These are phyloP conservation scores for Aspergillus pseudoviridinutans DNA, from an alignment of 2,329 filamentous ascomycete genomes.

Conservation along the genomic window DNA sequence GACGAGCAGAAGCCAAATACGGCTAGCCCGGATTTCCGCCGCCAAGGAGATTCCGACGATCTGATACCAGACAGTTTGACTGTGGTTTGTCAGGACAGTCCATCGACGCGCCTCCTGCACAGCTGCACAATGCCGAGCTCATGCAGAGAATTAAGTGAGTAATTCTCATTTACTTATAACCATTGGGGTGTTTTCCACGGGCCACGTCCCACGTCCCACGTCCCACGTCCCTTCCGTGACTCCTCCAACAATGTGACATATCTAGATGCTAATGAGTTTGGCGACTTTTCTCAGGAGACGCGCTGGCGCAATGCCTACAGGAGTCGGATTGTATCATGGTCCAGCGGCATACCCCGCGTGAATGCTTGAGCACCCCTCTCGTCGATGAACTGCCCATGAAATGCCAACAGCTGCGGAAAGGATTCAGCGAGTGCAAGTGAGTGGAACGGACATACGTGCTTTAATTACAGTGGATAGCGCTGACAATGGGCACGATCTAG, in stretches of 20 bases:
- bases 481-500: constrained; percentile 15
- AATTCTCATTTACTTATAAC: constrained; percentile 3
- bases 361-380: constrained; percentile 82
- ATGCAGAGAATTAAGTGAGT: constrained; percentile 91
- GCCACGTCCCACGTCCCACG: not conserved
- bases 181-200: not conserved
- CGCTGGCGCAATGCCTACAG: constrained; percentile 90
- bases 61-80: constrained; percentile 63
- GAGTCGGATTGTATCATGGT: constrained; percentile 96
- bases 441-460: constrained; percentile 11
- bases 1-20: constrained; percentile 10
- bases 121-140: constrained; percentile 74
- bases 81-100: constrained; percentile 12
- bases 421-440: constrained; percentile 85
- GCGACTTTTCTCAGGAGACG: constrained; percentile 61
- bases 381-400: constrained; percentile 75
- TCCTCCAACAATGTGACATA: not conserved
- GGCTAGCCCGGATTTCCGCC: constrained; percentile 12
- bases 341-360: constrained; percentile 76
- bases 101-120: constrained; percentile 2
- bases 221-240: not conserved
- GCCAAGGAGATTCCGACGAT: not conserved
- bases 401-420: constrained; percentile 90
- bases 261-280: constrained; percentile 15
- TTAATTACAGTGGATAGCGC: not conserved